These are phyloP conservation scores for Allomyces javanicus DNA, from an alignment of 192 early-diverging fungal genomes.

Conservation along the genomic window DNA sequence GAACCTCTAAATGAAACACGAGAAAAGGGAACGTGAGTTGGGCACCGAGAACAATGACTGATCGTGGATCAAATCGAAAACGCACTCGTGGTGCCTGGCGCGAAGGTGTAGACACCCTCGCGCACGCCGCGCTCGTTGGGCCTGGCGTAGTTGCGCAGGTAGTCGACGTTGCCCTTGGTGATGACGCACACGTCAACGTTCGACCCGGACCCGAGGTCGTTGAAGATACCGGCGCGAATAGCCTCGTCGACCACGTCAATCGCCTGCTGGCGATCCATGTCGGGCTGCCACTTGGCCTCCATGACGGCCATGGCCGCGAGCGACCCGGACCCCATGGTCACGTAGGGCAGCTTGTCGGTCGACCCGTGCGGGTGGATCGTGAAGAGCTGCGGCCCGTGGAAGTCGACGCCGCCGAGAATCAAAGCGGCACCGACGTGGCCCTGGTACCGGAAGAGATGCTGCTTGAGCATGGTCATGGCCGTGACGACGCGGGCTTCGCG, in stretches of 20 bases:
- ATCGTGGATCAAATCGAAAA: constrained; percentile 1
- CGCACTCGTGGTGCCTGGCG: constrained; percentile 22
- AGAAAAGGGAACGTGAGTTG: constrained; percentile 7
- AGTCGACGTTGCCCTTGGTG: constrained; percentile 63
- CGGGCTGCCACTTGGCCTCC: constrained; percentile 61
- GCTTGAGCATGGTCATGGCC: constrained; percentile 92
- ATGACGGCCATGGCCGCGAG: constrained; percentile 92
- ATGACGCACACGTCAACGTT: constrained; percentile 92
- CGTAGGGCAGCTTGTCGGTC: constrained; percentile 87
- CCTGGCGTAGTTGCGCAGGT: constrained; percentile 59
- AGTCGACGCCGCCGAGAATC: constrained; percentile 81
- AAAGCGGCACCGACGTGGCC: constrained; percentile 88
- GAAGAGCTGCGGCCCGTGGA: constrained; percentile 75
- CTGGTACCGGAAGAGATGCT: constrained; percentile 92
- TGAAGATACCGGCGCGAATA: constrained; percentile 95
- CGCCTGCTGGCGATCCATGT: constrained; percentile 71
- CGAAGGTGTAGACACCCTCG: constrained; percentile 62
- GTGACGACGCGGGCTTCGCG: constrained; percentile 71
- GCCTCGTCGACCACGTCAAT: constrained; percentile 79
- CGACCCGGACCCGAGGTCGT: constrained; percentile 92
- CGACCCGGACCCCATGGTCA: constrained; percentile 90
- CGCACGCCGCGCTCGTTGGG: constrained; percentile 78
- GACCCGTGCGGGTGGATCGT: constrained; percentile 85
- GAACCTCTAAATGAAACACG: constrained; percentile 13
- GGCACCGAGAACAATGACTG: neutral